Evolutionary conservation across 306 rosid genomes (phyloP), one percentile per base, ranked within the genome.

Genomic region (Nissolia schottii): DNA sequence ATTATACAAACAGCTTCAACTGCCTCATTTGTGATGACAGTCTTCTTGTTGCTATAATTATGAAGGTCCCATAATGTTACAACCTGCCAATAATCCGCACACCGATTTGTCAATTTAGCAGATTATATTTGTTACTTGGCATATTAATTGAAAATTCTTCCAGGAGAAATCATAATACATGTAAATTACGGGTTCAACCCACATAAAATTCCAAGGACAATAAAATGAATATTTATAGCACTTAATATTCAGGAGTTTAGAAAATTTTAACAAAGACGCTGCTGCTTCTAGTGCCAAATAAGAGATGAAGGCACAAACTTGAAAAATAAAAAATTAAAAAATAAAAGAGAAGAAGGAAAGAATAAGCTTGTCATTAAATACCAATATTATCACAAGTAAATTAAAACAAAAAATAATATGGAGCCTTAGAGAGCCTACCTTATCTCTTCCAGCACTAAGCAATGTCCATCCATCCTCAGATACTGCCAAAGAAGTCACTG

Each of bases 391-490:
- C 29, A 11, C 53, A 14, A 10, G 55, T 37, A 53, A 61, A 68
- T 25, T 50, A 49, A 55, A 70, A 68, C 13, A 63, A 62, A 68
- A 46, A 11, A 27, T 14, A 28, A 66, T 64, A 57, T 27, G 10
- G 50, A 38, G 77, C 61, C 73, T 23, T 66, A 19, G 16, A 49
- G 64, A 72, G 23, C 80, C 11, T 73, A 50, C 99, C 95, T 89
- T 94, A 78, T 94, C 99, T 88, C 99, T 85, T 85, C 96, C 99
- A 71, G 95, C 88, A 71, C 88, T 91, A 67, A 91, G 88, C 85
- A 94, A 83, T n/a, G 89, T 91, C 89, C 82, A 68, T 31, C 99
- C 96, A 57, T 94, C 99, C 77, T 87, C 96, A 76, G 99, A 91
- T 49, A 94, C 0, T 9, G 97, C 88, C 71, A 94, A 16, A 59